Evolutionary conservation across 192 early-diverging fungal species (phyloP), one percentile per base, ranked within the genome.

Genomic region (Diversispora eburnea): DNA sequence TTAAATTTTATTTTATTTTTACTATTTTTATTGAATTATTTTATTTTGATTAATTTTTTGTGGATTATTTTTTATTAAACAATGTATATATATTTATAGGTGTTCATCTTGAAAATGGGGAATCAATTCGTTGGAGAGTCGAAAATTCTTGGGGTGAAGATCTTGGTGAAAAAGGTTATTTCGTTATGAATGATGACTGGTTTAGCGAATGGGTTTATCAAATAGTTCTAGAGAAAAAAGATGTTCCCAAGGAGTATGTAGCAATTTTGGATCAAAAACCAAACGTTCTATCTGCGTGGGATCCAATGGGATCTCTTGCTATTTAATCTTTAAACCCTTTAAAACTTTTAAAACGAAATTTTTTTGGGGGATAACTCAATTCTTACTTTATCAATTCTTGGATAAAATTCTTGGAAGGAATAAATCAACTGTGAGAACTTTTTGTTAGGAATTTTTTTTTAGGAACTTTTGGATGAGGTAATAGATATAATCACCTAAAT

Each of bases 121-220:
- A 87, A 69, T 82, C 86, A 43, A 77, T 91, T 66, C 86, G 91
- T 55, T 93, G 91, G 91, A 75, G 90, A 10, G 86, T 91, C 55
- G 89, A 93, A 71, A 91, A 93, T 82, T 83, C 72, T n/a, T 88
- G 88, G 88, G 88, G 91, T 58, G 80, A 83, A 55, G 75, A 76
- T 68, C 77, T 78, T 9, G 91, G 91, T 65, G 85, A 88, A 61
- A 91, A 88, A 79, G 91, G 91, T 2, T 93, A 90, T 77, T 81
- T 88, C 76, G 83, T 85, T n/a, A 91, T 93, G 91, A 82, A 85
- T 17, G 90, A 93, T 78, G 79, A 79, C 6, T 93, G 91, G 91
- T 93, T 93, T 76, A 78, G 75, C 42, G 86, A 91, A 78, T 93
- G 85, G 82, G 88, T 93, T 8, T 93, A 93, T 83, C 91, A 91